A percentile compares a stretch with the other conserved stretches of the same genome.
Evolutionary conservation across 2,329 filamentous ascomycete species (phyloP).

Genomic region (Pseudocercospora cruenta): DNA sequence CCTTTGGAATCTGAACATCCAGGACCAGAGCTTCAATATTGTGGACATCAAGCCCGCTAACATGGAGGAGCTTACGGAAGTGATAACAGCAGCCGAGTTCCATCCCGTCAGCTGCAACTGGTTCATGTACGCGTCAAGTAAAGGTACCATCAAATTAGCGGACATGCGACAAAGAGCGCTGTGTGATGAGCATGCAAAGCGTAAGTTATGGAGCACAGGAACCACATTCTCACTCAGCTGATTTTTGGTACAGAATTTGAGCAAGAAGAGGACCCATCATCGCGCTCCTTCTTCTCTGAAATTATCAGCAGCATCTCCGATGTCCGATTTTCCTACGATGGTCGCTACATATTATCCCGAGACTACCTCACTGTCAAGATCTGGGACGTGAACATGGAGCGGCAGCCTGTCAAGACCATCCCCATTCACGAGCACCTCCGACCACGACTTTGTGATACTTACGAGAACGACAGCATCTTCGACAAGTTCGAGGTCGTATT

Average conservation of each 20-base stretch:
- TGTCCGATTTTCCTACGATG: slow-evolving; percentile 94
- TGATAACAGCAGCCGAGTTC: slow-evolving; percentile 97
- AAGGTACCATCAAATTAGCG: slow-evolving; percentile 97
- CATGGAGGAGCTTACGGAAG: slow-evolving; percentile 99
- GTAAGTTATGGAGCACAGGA: slow-evolving; percentile 59
- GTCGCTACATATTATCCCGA: slow-evolving; percentile 93
- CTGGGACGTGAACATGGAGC: slow-evolving; percentile 99
- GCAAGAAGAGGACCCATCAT: slow-evolving; percentile 95
- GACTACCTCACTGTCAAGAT: slow-evolving; percentile 99
- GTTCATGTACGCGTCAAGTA: slow-evolving; percentile 99
- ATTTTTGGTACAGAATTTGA: slow-evolving; percentile 75
- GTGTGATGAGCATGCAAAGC: slow-evolving; percentile 92
- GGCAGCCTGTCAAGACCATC: slow-evolving; percentile 95
- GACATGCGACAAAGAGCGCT: slow-evolving; percentile 97
- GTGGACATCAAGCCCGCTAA: slow-evolving; percentile 99
- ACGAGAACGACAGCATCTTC: slow-evolving; percentile 99
- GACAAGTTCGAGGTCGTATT: slow-evolving; percentile 99
- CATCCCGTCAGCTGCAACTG: slow-evolving; percentile 97
- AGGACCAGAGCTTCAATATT: slow-evolving; percentile 99
- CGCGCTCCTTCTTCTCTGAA: slow-evolving; percentile 98
- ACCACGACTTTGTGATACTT: slow-evolving; percentile 93
- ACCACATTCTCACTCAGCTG: slow-evolving; percentile 21
- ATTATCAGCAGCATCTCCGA: slow-evolving; percentile 99
- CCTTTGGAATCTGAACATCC: slow-evolving; percentile 98
- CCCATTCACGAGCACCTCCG: slow-evolving; percentile 97